Evolutionary conservation across 371 early-diverging fungal genomes (phyloP), one percentile per base, ranked within the genome.

Genomic region (Coemansia linderi): DNA sequence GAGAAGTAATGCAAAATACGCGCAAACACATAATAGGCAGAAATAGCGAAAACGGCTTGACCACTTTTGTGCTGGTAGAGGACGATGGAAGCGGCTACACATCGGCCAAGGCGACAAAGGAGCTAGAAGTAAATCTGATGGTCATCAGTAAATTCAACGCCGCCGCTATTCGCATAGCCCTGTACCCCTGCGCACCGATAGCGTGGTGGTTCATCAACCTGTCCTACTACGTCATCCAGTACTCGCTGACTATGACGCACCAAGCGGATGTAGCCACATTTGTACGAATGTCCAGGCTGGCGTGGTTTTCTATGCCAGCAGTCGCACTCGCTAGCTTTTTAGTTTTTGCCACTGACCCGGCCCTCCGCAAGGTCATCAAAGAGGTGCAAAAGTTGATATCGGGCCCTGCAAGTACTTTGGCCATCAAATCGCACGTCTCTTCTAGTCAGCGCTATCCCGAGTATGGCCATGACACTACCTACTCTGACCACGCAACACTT

Each of bases 121-220:
- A 50, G 27, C 13, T 50, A 12, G 50, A 50, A 27, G 50, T 50
- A 10, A 50, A 65, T 31, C 65, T 73, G 10, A 38, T 46, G 43
- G 62, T 70, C 17, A 65, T 70, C 29, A 69, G 62, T 58, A 64
- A 29, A n/a, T 69, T 73, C 36, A 69, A 73, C 50, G 36, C 52
- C 9, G 69, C 73, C 10, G 69, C 70, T 29, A 73, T 73, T 17
- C 69, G 73, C 15, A 73, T 73, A 36, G 73, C 73, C 1, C 50
- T 69, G 3, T 73, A 73, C 46, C 70, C 73, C 1, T 40, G 69
- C 36, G 64, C 62, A 6, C 73, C 70, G 24, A 0, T 73, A 1
- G 17, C 43, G 17, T 69, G 70, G 66, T 70, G 65, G 69, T 38
- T 65, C 0, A 17, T 61, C 13, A 10, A 50, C 15, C 24, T 48